Conservation (phyloP, 768 basidiomycete species). For the Boletus eberwhitei region DNA sequence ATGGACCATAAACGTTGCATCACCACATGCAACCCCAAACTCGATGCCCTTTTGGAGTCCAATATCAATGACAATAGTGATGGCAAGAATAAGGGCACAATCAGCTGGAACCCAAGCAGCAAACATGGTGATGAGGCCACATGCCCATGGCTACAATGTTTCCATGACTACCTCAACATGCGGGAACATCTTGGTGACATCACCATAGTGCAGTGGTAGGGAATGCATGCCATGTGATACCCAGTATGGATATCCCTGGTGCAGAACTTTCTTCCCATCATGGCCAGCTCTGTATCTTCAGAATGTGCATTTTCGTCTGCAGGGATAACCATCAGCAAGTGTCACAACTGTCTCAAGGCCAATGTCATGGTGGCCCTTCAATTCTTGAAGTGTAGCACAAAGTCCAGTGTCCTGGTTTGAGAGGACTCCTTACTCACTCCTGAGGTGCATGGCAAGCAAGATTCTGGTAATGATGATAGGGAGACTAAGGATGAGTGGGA, state of each 20-base stretch:
- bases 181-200: background rate
- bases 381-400: background rate
- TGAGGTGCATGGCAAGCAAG: background rate
- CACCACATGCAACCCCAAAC: conserved; percentile 2
- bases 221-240: background rate
- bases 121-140: background rate
- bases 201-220: conserved; percentile 7
- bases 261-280: conserved; percentile 1
- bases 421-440: background rate
- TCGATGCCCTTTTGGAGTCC: background rate
- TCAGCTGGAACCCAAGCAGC: background rate
- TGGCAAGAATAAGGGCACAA: background rate
- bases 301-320: background rate
- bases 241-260: conserved; percentile 4
- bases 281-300: conserved; percentile 2
- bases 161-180: conserved; percentile 8
- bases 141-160: conserved; percentile 1
- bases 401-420: background rate
- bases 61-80: background rate
- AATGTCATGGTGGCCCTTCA: background rate
- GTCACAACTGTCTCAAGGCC: conserved; percentile 1
- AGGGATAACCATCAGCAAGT: conserved; percentile 7
- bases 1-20: background rate
- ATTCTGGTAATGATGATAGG: background rate
- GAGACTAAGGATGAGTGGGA: conserved; percentile 3